Conservation (phyloP, 1,284 basidiomycete species). For the Ustilago hordei region DNA sequence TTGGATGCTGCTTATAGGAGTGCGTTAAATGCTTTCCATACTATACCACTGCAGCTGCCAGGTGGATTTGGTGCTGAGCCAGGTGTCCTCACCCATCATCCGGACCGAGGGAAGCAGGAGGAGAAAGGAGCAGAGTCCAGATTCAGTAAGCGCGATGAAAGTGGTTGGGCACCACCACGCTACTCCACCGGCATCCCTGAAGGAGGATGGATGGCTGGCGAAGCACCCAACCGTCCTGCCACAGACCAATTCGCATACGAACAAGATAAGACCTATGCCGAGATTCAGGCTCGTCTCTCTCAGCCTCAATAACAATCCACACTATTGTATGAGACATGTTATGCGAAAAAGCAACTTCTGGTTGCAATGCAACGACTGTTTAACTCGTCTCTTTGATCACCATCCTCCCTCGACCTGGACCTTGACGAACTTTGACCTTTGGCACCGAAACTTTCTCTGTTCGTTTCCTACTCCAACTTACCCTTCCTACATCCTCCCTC, state of each 20-base stretch:
- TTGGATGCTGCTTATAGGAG: slow-evolving; percentile 50
- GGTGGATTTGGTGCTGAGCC: slow-evolving; percentile 3
- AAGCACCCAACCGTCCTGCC: slow-evolving; percentile 42
- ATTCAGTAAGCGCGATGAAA: slow-evolving; percentile 26
- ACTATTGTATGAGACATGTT: background rate
- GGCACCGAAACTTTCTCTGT: slow-evolving; percentile 36
- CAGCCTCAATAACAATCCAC: background rate
- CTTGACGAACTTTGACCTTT: slow-evolving; percentile 38
- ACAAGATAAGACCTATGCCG: slow-evolving; percentile 45
- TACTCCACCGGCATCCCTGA: slow-evolving; percentile 41
- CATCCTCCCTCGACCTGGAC: slow-evolving; percentile 42
- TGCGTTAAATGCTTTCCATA: slow-evolving; percentile 25
- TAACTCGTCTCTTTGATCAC: slow-evolving; percentile 24
- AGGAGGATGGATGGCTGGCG: slow-evolving; percentile 47
- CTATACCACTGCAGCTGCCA: slow-evolving; percentile 19
- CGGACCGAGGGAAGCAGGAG: slow-evolving; percentile 1
- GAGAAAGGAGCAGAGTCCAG: slow-evolving; percentile 4
- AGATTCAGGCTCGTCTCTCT: slow-evolving; percentile 42
- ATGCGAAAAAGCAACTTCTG: background rate
- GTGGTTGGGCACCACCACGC: slow-evolving; percentile 61
- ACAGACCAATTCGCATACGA: slow-evolving; percentile 31
- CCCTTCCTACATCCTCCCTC: slow-evolving; percentile 2
- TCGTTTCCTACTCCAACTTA: slow-evolving; percentile 43
- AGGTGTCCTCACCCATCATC: slow-evolving; percentile 16
- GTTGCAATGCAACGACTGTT: background rate